These are phyloP conservation scores for Cyclospora cayetanensis DNA, from an alignment of 169 alveolate genomes.

Conservation along the genomic window DNA sequence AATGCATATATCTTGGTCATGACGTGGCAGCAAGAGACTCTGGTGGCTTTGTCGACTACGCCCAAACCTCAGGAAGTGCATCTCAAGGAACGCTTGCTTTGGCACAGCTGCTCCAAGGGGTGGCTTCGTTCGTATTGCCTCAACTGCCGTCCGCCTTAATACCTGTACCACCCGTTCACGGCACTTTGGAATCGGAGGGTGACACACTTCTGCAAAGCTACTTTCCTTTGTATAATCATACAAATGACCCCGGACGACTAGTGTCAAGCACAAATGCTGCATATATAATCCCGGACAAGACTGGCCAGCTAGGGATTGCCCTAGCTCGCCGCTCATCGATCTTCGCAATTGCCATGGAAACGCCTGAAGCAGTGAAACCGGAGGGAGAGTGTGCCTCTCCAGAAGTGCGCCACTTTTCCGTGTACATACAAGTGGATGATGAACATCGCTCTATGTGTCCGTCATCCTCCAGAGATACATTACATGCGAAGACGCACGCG, in stretches of 20 bases:
- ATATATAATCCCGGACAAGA: neutral
- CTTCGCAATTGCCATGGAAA: conserved; percentile 36
- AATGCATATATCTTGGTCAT: neutral
- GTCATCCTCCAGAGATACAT: neutral
- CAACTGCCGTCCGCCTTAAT: neutral
- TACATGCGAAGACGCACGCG: too few relatives aligned
- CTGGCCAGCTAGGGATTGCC: neutral
- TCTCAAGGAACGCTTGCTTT: conserved; percentile 4
- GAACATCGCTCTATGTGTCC: neutral
- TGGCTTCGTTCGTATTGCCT: conserved; percentile 53
- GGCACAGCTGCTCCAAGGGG: neutral
- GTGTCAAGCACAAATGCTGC: neutral
- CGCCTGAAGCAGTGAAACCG: neutral
- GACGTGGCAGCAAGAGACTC: neutral
- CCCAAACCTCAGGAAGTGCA: conserved; percentile 6
- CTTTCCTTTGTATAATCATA: neutral
- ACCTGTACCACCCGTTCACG: neutral
- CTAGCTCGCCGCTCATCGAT: neutral
- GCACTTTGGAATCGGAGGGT: neutral
- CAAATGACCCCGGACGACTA: conserved; percentile 18
- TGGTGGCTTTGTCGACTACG: conserved; percentile 29
- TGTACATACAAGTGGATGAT: neutral
- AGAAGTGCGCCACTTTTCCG: conserved; percentile 22
- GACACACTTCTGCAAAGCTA: conserved; percentile 10
- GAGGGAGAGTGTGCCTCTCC: neutral